Evolutionary conservation across 2,329 filamentous ascomycete genomes (phyloP), one percentile per base, ranked within the genome.

Genomic region (Alternaria rosae): DNA sequence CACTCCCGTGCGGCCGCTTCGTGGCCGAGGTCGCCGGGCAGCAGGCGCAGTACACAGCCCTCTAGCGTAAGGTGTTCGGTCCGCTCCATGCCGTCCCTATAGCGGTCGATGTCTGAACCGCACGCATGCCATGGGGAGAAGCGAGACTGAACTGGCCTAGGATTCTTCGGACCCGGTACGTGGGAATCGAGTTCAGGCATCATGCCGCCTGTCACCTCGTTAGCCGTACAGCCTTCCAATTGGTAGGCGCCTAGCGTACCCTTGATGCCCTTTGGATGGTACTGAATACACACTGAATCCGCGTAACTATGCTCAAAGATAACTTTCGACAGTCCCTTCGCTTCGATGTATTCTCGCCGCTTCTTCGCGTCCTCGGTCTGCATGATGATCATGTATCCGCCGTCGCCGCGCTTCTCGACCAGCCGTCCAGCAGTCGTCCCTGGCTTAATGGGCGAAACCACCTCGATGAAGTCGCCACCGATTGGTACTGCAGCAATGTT

Each of bases 381-480:
- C 82, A 84, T 83, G 54, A 83, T 83, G 57, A 83, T 77, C 81
- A 84, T 84, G 66, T 83, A 84, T 5, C 82, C 82, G 8, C 82
- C 81, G 57, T 83, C 79, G 10, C 81, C 80, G 28, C 77, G 75
- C 67, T 82, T 83, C 2, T 76, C 56, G 15, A 83, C 78, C 5
- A 82, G 66, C 30, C 81, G 71, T 8, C 79, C 78, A 2, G 79
- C 82, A 0, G 81, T 80, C 0, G 81, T 82, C n/a, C 73, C 67
- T 1, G 70, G 54, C 38, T 72, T 69, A 56, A 77, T 72, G 3
- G 82, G 81, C 2, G 81, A 77, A 42, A 81, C 79, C 28, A 81
- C 73, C 70, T 83, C 80, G 45, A 83, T 78, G 20, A 82, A 68
- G 41, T 83, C 81, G 42, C 81, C 81, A 4, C 81, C 81, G 4